These are phyloP conservation scores for Pseudogymnoascus sp. DNA, from an alignment of 2,329 filamentous ascomycete genomes.

Conservation along the genomic window DNA sequence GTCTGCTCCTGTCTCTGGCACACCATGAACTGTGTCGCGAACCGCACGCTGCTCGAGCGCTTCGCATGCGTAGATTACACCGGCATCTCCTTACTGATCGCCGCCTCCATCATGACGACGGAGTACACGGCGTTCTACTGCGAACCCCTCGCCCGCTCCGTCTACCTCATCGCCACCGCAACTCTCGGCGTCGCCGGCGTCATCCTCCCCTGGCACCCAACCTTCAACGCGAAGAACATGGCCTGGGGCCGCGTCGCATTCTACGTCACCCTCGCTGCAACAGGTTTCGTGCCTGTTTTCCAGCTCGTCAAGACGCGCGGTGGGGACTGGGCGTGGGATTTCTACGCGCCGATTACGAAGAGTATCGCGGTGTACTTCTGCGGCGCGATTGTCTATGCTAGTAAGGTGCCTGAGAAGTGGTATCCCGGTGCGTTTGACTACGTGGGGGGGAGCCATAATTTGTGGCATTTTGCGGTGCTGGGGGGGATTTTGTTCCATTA, in stretches of 20 bases:
- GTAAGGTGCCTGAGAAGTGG: conserved; percentile 88
- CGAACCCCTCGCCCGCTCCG: conserved; percentile 77
- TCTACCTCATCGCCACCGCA: conserved; percentile 76
- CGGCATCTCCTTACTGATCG: conserved; percentile 88
- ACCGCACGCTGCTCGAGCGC: conserved; percentile 79
- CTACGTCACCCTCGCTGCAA: conserved; percentile 77
- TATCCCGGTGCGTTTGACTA: conserved; percentile 91
- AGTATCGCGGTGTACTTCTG: conserved; percentile 76
- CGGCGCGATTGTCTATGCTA: conserved; percentile 82
- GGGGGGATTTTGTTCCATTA: conserved; percentile 98
- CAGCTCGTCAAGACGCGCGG: conserved; percentile 76
- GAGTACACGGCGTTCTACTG: conserved; percentile 99
- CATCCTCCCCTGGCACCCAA: conserved; percentile 90
- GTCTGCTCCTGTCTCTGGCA: conserved; percentile 96
- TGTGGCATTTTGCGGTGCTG: conserved; percentile 93
- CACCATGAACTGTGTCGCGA: conserved; percentile 95
- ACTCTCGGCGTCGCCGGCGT: conserved; percentile 77
- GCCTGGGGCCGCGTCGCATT: conserved; percentile 88
- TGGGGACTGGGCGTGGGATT: conserved; percentile 70
- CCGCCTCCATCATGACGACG: conserved; percentile 93
- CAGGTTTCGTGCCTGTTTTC: conserved; percentile 79
- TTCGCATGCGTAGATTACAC: conserved; percentile 99
- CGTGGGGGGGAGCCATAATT: conserved; percentile 87
- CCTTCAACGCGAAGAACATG: conserved; percentile 88
- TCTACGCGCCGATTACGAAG: conserved; percentile 82